A percentile compares a stretch with the other conserved stretches of the same genome.
Evolutionary conservation across 2,329 filamentous ascomycete species (phyloP).

Genomic region (Akanthomyces lecanii): DNA sequence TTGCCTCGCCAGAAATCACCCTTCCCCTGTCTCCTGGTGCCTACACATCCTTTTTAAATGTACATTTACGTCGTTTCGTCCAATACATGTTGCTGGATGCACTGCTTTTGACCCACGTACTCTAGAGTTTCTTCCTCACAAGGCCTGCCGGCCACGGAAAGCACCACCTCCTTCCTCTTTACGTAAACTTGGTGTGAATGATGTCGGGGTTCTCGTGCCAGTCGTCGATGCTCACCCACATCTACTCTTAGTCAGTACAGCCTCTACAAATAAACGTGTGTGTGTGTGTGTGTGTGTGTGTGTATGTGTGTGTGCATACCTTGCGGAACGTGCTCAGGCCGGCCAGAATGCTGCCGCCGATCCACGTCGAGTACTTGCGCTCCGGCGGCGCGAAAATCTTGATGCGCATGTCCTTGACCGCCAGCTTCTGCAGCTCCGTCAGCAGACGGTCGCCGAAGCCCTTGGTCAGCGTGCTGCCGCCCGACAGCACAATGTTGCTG

Average conservation of each 20-base stretch:
- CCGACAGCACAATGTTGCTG: constrained; percentile 94
- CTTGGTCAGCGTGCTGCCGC: constrained; percentile 92
- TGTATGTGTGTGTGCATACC: constrained; percentile 47
- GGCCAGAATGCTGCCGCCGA: constrained; percentile 93
- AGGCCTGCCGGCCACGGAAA: background rate
- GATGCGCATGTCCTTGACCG: constrained; percentile 98
- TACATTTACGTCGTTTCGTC: constrained; percentile 5
- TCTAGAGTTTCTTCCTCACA: background rate
- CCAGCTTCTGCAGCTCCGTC: constrained; percentile 85
- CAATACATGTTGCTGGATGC: background rate
- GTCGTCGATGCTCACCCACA: constrained; percentile 99
- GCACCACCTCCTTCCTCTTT: constrained; percentile 25
- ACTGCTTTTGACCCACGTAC: background rate
- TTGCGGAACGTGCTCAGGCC: constrained; percentile 98
- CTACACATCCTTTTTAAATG: background rate
- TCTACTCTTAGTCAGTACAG: constrained; percentile 50
- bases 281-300: too few relatives aligned
- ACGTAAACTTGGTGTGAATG: constrained; percentile 97
- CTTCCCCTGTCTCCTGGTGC: background rate
- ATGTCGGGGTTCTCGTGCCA: constrained; percentile 99
- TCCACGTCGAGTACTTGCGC: constrained; percentile 98
- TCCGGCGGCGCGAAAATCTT: constrained; percentile 98
- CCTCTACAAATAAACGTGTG: background rate
- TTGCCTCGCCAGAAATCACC: background rate
- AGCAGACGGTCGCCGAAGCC: constrained; percentile 92